Evolutionary conservation across 345 rosid species (phyloP), one percentile per base, ranked within the genome.

Genomic region (Bruguiera parviflora): DNA sequence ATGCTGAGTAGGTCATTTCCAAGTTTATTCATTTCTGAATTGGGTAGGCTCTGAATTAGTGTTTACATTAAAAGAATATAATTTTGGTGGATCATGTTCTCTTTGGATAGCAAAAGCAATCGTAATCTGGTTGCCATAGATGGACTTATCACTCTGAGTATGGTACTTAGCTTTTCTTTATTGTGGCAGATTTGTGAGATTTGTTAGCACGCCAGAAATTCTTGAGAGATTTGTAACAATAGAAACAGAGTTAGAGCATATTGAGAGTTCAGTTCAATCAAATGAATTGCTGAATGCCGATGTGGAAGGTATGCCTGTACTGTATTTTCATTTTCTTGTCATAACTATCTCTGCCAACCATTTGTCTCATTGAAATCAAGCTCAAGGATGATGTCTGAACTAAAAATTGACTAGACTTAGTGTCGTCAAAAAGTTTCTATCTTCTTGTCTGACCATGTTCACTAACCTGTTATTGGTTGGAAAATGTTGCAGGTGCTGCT

Each of bases 121-220:
- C 16, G 4, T 71, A 21, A 65, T 19, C 70, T 43, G 22, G 16
- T 72, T 2, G 39, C 11, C 31, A 28, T 37, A 6, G 5, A 16
- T 53, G 29, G 55, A 63, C 64, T 71, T 55, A 29, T 70, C 53
- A 25, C 37, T 43, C 65, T 13, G 22, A 53, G 68, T n/a, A 31
- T 27, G 19, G 22, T 20, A 28, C 46, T 39, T 55, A 20, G 58
- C 27, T 1, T 29, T 56, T 21, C 35, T 6, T 24, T 37, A 61
- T 64, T 46, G 37, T 10, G 28, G 61, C 81, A 95, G 98, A 78
- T 90, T 96, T 80, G 98, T 96, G 79, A 81, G 90, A 69, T 96
- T 96, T 82, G 95, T 92, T 65, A 88, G 86, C 72, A 82, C 97
- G 19, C 99, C 98, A 22, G 99, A 96, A 86, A 83, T 89, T 84